Evolutionary conservation across 768 basidiomycete species (phyloP).

Genomic region (Termitomyces titanicus): DNA sequence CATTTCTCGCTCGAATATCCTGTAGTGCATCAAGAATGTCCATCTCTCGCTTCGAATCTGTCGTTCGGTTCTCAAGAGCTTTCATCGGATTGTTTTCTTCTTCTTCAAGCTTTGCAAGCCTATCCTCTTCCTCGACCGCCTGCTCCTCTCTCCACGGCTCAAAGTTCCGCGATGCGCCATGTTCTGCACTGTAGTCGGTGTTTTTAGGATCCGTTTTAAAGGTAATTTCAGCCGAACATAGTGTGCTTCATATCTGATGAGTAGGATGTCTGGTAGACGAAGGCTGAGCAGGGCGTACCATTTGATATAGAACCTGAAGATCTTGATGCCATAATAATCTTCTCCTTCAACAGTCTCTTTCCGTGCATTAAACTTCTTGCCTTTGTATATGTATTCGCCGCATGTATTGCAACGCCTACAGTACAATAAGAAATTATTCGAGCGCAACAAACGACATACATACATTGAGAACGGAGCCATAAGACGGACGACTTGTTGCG

Average conservation of each 20-base stretch:
- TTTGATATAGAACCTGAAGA: constrained; percentile 90
- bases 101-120: constrained; percentile 80
- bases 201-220: constrained; percentile 99
- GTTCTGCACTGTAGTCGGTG: constrained; percentile 90
- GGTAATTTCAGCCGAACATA: constrained; percentile 97
- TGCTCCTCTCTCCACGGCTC: constrained; percentile 93
- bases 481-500: constrained; percentile 95
- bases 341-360: constrained; percentile 98
- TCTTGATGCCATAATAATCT: constrained; percentile 98
- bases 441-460: constrained; percentile 20
- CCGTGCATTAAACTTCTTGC: constrained; percentile 99
- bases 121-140: constrained; percentile 77
- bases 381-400: constrained; percentile 98
- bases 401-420: constrained; percentile 88
- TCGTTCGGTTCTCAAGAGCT: constrained; percentile 86
- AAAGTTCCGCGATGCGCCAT: constrained; percentile 96
- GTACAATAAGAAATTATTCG: constrained; percentile 6
- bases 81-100: constrained; percentile 99
- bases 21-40: constrained; percentile 95
- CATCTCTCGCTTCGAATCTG: constrained; percentile 96
- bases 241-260: constrained; percentile 52
- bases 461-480: constrained; percentile 99
- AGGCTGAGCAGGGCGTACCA: constrained; percentile 48
- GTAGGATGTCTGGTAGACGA: not conserved
- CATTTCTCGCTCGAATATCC: constrained; percentile 84